Base-by-base conservation (phyloP, 1,284 basidiomycete species). In the Boletus austroedulis region DNA sequence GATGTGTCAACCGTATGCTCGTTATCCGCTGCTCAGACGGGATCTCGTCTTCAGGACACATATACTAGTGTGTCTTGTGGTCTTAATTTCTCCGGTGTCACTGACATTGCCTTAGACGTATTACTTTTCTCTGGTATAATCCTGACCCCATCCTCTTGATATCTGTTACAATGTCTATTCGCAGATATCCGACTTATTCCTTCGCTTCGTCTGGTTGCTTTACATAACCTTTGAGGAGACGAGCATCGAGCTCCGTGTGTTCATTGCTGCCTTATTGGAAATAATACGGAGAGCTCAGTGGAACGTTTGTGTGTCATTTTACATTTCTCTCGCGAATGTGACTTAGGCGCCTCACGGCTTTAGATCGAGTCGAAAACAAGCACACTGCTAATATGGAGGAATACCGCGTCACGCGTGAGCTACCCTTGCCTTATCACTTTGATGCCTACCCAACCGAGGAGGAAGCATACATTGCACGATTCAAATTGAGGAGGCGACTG, bases 201-300 rank as follows among this genome's bases (percentile, higher is more conserved):
- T 94, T 58, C 84, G 94, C 43, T 96, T 94, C 72, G 76, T 82
- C 32, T 98, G 93, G 91, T 67, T 94, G 9, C 77, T 88, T 57
- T 95, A 94, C 67, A 82, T 95, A 47, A 89, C 91, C 6, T 63
- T 68, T 17, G 64, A 74, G 0, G 80, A 82, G 0, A 79, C 82
- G 1, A 76, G 79, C 63, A 73, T 81, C 57, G 77, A n/a, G n/a
- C n/a, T n/a, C 81, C 51, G 53, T 90, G 23, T 81, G 0, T 94
- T 92, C 72, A 77, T 94, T 55, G 84, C 78, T 9, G 93, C 82
- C 0, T 65, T 89, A 52, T 70, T 93, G 38, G 95, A 98, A 71
- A 85, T 94, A 76, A 67, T 94, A 5, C 78, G 95, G 31, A 81
- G 95, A 53, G 88, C 85, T 76, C 91, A 91, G 64, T 98, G 95